Evolutionary conservation across 129 eudicot genomes (phyloP), one percentile per base, ranked within the genome.

Genomic region (Artemisia annua): DNA sequence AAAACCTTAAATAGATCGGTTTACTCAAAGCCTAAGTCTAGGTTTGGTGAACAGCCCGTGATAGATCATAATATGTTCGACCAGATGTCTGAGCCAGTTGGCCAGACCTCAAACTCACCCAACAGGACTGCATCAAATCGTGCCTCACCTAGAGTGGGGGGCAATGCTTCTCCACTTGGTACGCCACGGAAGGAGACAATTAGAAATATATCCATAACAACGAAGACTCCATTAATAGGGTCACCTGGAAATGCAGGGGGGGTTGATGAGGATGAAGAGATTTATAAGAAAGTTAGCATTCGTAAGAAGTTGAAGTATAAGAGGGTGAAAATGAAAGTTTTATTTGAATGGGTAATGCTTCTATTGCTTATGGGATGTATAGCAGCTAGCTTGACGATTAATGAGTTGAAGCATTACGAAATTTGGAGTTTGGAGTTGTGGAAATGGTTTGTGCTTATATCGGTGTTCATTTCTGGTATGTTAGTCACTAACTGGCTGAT

Each of bases 31-130:
- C 97, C 97, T 46, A 93, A 87, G 46, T 89, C 96, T 7, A 83
- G 98, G 72, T 89, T 93, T 69, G 98, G 96, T 22, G 98, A 93
- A 66, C 97, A 81, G 67, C 95, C 95, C 49, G 67, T 80, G 24
- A 70, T 87, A 39, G 96, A 89, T 50, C 80, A 82, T 15, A 69
- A 60, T 19, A 73, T 83, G 88, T 71, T 92, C 10, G 96, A 81
- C 63, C 82, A 86, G 18, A 74, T 69, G 28, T 7, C 63, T 51
- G 91, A 80, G 55, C 79, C 71, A 22, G 75, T 15, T 53, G 81
- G 57, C 15, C 81, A 76, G 57, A 67, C 71, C 24, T 66, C 76
- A 15, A 80, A 57, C 74, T 83, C 89, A 3, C 87, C 88, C 54
- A 20, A n/a, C 35, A 71, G 75, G 3, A 44, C 46, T 24, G 7